These are phyloP conservation scores for Isoetes engelmannii DNA, from an alignment of 83 land plant species.

Conservation along the genomic window DNA sequence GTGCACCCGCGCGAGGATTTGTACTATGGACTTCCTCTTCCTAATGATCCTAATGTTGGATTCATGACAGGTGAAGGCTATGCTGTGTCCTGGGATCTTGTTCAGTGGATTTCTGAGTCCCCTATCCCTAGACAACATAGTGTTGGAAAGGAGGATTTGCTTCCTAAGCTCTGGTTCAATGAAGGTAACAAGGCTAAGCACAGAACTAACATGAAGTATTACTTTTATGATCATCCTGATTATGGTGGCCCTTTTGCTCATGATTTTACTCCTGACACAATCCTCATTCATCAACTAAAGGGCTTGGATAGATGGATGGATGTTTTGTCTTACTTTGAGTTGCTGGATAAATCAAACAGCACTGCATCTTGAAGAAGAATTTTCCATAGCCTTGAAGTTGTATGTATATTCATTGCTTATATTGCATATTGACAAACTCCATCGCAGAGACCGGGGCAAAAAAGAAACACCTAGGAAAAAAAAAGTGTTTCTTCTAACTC, in stretches of 20 bases:
- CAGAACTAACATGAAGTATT: conserved; percentile 46
- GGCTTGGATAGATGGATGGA: conserved; percentile 46
- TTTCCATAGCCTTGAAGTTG: too few species aligned
- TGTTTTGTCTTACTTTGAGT: conserved; percentile 27
- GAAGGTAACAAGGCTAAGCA: conserved; percentile 46
- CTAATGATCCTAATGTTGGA: conserved; percentile 32
- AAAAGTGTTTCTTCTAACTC: too few species aligned
- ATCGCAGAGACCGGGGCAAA: too few species aligned
- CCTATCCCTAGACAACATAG: conserved; percentile 32
- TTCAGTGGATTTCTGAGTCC: conserved; percentile 50
- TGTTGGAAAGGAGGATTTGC: conserved; percentile 56
- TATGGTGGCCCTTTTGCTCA: conserved; percentile 45
- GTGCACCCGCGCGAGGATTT: conserved; percentile 46
- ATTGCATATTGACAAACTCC: too few species aligned
- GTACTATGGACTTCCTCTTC: conserved; percentile 35
- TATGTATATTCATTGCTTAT: too few species aligned
- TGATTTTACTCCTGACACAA: conserved; percentile 58
- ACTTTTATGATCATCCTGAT: conserved; percentile 66
- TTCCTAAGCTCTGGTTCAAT: conserved; percentile 51
- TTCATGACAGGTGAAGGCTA: conserved; percentile 90
- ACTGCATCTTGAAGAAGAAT: too few species aligned
- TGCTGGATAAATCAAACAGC: too few species aligned
- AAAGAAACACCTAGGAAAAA: too few species aligned
- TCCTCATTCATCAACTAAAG: conserved; percentile 72
- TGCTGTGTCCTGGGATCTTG: conserved; percentile 73